Evolutionary conservation across 2,329 filamentous ascomycete genomes (phyloP).

Genomic region (Sporothrix variecibatus): DNA sequence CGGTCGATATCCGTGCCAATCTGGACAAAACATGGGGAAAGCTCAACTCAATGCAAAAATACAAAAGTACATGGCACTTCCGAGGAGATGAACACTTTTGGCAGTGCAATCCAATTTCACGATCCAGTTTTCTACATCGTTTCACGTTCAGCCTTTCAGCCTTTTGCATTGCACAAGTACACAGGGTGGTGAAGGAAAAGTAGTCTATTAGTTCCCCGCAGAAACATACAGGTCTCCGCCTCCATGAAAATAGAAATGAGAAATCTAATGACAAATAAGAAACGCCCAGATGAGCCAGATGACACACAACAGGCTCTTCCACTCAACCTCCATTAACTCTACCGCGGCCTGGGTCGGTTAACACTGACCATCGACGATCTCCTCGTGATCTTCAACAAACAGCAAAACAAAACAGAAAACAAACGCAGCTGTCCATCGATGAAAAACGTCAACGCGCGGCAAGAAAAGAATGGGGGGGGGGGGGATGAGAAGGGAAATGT

Average conservation of each 20-base stretch:
- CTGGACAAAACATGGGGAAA: neutral
- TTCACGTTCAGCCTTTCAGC: neutral
- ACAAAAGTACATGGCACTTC: slow-evolving; percentile 2
- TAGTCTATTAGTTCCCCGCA: neutral
- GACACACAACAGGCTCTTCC: neutral
- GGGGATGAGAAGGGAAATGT: neutral
- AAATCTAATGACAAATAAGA: neutral
- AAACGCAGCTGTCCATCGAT: neutral
- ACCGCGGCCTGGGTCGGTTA: neutral
- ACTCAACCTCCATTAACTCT: neutral
- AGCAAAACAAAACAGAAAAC: neutral
- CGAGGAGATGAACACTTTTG: neutral
- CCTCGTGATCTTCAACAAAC: neutral
- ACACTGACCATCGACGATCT: neutral
- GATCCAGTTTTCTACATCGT: neutral
- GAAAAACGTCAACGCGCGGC: neutral
- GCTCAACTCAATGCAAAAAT: too few relatives aligned
- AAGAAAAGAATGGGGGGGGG: too few relatives aligned
- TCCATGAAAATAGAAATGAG: neutral
- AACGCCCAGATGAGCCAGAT: neutral
- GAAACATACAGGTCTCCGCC: neutral
- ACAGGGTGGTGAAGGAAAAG: neutral
- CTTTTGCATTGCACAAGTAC: neutral
- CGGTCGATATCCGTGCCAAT: neutral
- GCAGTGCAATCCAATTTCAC: neutral